These are phyloP conservation scores for Aurinia saxatilis DNA, from an alignment of 345 rosid genomes.

Conservation along the genomic window DNA sequence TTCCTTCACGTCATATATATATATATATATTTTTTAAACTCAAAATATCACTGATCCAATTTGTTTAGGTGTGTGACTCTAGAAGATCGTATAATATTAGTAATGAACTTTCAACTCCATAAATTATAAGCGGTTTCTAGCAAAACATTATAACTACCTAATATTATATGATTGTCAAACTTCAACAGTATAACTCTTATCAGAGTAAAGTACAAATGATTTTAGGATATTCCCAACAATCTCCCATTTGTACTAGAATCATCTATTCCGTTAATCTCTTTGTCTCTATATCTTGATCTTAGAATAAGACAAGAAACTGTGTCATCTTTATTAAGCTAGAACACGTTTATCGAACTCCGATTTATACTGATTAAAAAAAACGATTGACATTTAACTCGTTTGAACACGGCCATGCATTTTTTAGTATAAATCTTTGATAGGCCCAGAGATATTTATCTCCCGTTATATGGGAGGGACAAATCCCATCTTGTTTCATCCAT, in stretches of 20 bases:
- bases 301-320: background rate
- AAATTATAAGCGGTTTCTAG: background rate
- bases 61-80: background rate
- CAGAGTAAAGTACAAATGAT: background rate
- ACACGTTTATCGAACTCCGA: background rate
- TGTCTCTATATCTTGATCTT: background rate
- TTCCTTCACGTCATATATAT: no score
- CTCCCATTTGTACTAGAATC: background rate
- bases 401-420: background rate
- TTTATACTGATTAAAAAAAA: background rate
- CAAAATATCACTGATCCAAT: no score
- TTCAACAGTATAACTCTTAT: background rate
- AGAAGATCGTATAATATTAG: background rate
- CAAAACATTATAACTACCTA: background rate
- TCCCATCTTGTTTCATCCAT: background rate
- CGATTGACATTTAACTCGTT: background rate
- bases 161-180: background rate
- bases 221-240: background rate
- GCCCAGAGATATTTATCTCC: background rate
- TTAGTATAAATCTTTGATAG: background rate
- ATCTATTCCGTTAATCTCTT: background rate
- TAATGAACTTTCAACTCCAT: background rate
- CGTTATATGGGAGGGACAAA: background rate
- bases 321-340: background rate
- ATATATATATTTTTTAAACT: no score